Evolutionary conservation across 2,329 filamentous ascomycete genomes (phyloP).

Genomic region (Fusarium pininemorale): DNA sequence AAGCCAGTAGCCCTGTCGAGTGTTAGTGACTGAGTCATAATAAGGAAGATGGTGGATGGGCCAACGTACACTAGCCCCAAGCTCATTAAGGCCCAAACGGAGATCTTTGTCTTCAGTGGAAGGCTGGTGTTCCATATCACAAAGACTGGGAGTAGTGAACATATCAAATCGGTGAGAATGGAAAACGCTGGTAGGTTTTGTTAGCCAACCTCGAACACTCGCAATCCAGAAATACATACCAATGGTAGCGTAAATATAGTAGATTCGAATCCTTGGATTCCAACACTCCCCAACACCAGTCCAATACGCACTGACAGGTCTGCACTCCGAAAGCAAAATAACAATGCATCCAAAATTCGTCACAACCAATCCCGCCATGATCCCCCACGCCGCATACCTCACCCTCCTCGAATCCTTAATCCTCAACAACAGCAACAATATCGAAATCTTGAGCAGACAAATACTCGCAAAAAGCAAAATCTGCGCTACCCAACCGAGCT

Average conservation of each 20-base stretch:
- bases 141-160: conserved; percentile 42
- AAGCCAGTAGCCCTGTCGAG: conserved; percentile 30
- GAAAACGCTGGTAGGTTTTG: conserved; percentile 12
- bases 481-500: conserved; percentile 52
- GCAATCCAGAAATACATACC: neutral
- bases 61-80: conserved; percentile 39
- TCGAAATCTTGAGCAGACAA: conserved; percentile 53
- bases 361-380: conserved; percentile 46
- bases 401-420: conserved; percentile 50
- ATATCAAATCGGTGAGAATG: conserved; percentile 30
- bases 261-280: conserved; percentile 46
- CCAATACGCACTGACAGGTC: conserved; percentile 46
- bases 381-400: conserved; percentile 43
- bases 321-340: conserved; percentile 47
- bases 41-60: accelerated
- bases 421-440: conserved; percentile 52
- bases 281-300: conserved; percentile 44
- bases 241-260: conserved; percentile 48
- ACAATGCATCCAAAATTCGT: conserved; percentile 47
- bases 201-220: neutral
- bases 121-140: conserved; percentile 48
- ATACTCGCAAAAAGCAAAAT: conserved; percentile 52
- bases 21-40: neutral
- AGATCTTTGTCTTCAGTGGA: conserved; percentile 44
- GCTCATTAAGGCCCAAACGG: conserved; percentile 47